Percentiles rank a stretch among this genome's conserved stretches.
Conservation (phyloP, 2,329 filamentous ascomycete species). For the Pseudogymnoascus sp. region DNA sequence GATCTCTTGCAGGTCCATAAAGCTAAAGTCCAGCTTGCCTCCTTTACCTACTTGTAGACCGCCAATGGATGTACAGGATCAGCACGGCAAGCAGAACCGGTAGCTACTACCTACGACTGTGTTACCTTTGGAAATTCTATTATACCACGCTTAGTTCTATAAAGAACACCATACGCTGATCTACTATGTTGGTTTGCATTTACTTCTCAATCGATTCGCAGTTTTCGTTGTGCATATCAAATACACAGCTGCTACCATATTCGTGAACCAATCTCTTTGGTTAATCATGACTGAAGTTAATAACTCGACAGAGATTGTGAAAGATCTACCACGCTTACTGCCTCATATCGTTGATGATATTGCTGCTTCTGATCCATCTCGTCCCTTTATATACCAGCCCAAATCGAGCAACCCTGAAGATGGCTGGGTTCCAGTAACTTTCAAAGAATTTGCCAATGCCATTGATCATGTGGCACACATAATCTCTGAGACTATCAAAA, state of each 20-base stretch:
- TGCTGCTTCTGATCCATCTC: conserved; percentile 28
- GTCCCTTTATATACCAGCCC: conserved; percentile 31
- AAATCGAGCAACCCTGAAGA: conserved; percentile 30
- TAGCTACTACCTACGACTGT: neutral
- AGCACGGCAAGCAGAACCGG: neutral
- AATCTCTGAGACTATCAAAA: conserved; percentile 23
- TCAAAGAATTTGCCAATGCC: conserved; percentile 32
- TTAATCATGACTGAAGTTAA: neutral
- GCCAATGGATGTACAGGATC: neutral
- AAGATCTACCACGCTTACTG: conserved; percentile 24
- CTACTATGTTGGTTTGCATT: too few relatives aligned
- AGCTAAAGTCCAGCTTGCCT: neutral
- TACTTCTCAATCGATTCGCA: neutral
- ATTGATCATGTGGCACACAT: conserved; percentile 33
- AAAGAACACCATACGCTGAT: neutral
- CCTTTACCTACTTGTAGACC: neutral
- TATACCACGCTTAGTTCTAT: neutral
- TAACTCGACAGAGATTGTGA: neutral
- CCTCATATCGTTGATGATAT: conserved; percentile 33
- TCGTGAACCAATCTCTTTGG: neutral
- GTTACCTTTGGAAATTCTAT: neutral
- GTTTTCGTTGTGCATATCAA: neutral
- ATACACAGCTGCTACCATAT: too few relatives aligned
- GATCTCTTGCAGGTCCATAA: neutral
- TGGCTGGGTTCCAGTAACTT: conserved; percentile 34